phyloP scores from a whole-genome alignment of 495 filamentous ascomycete species.

The Hypoxylon subgilvum region DNA sequence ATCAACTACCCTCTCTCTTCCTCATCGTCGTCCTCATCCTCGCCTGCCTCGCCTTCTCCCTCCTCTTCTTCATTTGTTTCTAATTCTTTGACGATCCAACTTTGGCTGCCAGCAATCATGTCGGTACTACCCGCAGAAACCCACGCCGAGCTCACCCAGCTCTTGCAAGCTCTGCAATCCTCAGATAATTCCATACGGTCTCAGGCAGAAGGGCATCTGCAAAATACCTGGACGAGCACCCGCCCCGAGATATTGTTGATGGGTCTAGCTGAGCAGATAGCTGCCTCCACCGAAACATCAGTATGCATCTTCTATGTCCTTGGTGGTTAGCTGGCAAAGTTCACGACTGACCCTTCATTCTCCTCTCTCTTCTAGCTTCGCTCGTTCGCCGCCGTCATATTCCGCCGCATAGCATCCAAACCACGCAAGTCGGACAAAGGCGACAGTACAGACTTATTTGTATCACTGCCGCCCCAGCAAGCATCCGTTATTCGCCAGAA shows the following conservation, averaged over 20 bases:
- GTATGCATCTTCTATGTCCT: slow-evolving; percentile 57
- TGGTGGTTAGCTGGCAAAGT: not conserved
- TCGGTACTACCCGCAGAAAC: slow-evolving; percentile 82
- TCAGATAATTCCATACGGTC: slow-evolving; percentile 84
- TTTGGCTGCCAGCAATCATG: slow-evolving; percentile 66
- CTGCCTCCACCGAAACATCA: slow-evolving; percentile 67
- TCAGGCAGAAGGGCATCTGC: slow-evolving; percentile 86
- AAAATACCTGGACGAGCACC: slow-evolving; percentile 81
- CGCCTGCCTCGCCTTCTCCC: not conserved
- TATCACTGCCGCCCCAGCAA: slow-evolving; percentile 72
- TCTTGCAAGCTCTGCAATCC: slow-evolving; percentile 86
- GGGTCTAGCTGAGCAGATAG: slow-evolving; percentile 91
- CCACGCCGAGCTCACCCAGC: slow-evolving; percentile 79
- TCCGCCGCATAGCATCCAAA: slow-evolving; percentile 89
- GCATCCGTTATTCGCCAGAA: slow-evolving; percentile 78
- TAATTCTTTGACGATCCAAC: not conserved
- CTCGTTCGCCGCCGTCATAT: slow-evolving; percentile 90
- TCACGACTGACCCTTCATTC: slow-evolving; percentile 13
- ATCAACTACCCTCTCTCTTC: too few species aligned
- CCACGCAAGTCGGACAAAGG: slow-evolving; percentile 76
- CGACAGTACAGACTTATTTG: slow-evolving; percentile 80
- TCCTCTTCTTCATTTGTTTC: slow-evolving; percentile 1
- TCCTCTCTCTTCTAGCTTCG: slow-evolving; percentile 48
- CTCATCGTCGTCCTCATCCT: too few species aligned
- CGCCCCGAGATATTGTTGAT: slow-evolving; percentile 87